These are phyloP conservation scores for Jamesozyma lodderae DNA, from an alignment of 805 yeast species.

Conservation along the genomic window DNA sequence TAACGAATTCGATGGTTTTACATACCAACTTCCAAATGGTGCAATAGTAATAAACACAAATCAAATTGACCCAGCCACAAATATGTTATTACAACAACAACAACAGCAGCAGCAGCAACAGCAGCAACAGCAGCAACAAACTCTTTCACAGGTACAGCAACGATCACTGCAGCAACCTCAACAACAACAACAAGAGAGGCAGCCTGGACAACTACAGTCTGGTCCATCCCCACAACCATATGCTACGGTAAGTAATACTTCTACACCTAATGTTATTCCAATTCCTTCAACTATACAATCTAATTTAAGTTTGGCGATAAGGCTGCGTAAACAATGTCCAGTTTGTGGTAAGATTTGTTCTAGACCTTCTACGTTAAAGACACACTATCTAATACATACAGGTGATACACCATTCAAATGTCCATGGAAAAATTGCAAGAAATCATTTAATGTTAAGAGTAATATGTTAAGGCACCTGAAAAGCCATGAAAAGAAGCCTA, in stretches of 20 bases:
- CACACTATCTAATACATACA: slow-evolving; percentile 72
- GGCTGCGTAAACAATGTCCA: slow-evolving; percentile 33
- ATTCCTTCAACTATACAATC: slow-evolving; percentile 6
- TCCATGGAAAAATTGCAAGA: slow-evolving; percentile 55
- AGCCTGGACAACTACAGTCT: neutral
- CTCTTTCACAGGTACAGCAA: slow-evolving; percentile 1
- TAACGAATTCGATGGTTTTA: neutral
- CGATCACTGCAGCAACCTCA: neutral
- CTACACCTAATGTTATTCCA: neutral
- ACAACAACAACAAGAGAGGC: neutral
- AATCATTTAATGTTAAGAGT: slow-evolving; percentile 63
- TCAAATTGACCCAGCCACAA: neutral
- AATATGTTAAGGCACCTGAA: slow-evolving; percentile 75
- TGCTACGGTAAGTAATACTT: neutral
- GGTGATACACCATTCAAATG: slow-evolving; percentile 71
- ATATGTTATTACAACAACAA: slow-evolving; percentile 1
- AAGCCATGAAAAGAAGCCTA: slow-evolving; percentile 41
- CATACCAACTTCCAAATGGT: neutral
- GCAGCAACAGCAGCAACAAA: slow-evolving; percentile 1
- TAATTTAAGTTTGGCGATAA: slow-evolving; percentile 8
- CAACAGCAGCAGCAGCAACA: neutral
- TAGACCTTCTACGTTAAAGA: slow-evolving; percentile 72
- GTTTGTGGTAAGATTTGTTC: slow-evolving; percentile 71
- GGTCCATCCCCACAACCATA: neutral
- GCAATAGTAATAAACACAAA: neutral